Percentiles rank a stretch among this genome's conserved stretches.
These are phyloP conservation scores for Aotearoamyces nothofagi DNA, from an alignment of 2,329 filamentous ascomycete species.

Conservation along the genomic window DNA sequence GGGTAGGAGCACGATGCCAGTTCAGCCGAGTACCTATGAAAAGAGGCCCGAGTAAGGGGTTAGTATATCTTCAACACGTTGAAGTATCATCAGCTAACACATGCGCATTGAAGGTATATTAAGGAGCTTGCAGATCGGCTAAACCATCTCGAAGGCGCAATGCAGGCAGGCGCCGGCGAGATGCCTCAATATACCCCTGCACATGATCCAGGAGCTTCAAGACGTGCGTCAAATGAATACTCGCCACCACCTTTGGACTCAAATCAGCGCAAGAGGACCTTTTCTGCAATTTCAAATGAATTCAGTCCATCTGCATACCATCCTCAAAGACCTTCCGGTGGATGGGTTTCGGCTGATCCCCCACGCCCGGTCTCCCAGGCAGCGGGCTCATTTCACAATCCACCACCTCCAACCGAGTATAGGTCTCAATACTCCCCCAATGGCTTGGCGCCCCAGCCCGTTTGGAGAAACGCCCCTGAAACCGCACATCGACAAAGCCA, in stretches of 20 bases:
- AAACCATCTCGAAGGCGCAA: slow-evolving; percentile 66
- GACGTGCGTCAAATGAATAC: slow-evolving; percentile 33
- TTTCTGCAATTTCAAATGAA: slow-evolving; percentile 30
- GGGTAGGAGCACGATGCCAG: slow-evolving; percentile 61
- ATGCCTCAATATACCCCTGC: slow-evolving; percentile 24
- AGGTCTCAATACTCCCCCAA: slow-evolving; percentile 16
- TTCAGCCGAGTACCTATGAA: slow-evolving; percentile 85
- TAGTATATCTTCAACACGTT: slow-evolving; percentile 17
- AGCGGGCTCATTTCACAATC: too few relatives aligned
- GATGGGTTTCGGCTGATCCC: slow-evolving; percentile 12
- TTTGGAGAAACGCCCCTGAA: slow-evolving; percentile 18
- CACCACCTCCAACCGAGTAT: slow-evolving; percentile 6
- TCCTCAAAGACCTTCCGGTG: slow-evolving; percentile 11
- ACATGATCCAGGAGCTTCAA: slow-evolving; percentile 21
- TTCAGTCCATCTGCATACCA: slow-evolving; percentile 25
- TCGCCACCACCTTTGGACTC: slow-evolving; percentile 34
- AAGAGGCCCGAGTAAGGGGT: slow-evolving; percentile 79
- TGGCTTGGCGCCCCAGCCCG: slow-evolving; percentile 13
- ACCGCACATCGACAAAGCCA: slow-evolving; percentile 10
- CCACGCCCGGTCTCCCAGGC: too few relatives aligned
- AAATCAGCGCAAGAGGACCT: slow-evolving; percentile 30
- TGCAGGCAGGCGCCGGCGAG: slow-evolving; percentile 41
- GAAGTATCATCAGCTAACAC: slow-evolving; percentile 6
- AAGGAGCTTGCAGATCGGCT: slow-evolving; percentile 81
- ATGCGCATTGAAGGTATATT: slow-evolving; percentile 48